Evolutionary conservation across 2,329 filamentous ascomycete genomes (phyloP).

Genomic region (Coniella vitis): DNA sequence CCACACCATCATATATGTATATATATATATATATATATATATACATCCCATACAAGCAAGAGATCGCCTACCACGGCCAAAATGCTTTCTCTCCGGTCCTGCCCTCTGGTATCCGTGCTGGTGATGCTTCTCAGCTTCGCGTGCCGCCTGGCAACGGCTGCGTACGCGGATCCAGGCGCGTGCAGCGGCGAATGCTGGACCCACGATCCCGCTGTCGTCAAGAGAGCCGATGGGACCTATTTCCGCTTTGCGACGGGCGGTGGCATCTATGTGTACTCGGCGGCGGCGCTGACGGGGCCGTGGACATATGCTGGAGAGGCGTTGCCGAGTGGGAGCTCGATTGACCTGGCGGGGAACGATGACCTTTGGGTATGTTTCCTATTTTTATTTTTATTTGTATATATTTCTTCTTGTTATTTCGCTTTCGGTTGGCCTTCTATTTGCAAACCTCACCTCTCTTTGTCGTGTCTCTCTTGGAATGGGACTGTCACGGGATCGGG

Average conservation of each 20-base stretch:
- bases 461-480: too few species aligned
- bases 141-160: constrained; percentile 11
- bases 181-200: constrained; percentile 31
- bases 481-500: too few species aligned
- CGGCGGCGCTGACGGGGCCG: constrained; percentile 26
- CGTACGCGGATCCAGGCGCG: constrained; percentile 26
- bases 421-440: too few species aligned
- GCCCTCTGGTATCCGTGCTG: constrained; percentile 3
- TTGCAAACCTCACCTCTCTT: too few species aligned
- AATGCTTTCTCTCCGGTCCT: constrained; percentile 3
- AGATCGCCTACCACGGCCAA: too few species aligned
- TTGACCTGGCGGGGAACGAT: constrained; percentile 32
- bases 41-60: too few species aligned
- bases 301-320: constrained; percentile 37
- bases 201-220: constrained; percentile 32
- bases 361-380: constrained; percentile 33
- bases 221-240: constrained; percentile 30
- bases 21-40: too few species aligned
- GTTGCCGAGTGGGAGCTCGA: constrained; percentile 31
- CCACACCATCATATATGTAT: too few species aligned
- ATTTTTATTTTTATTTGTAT: not conserved
- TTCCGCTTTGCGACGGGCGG: constrained; percentile 33
- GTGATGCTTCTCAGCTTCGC: constrained; percentile 13
- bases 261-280: constrained; percentile 28
- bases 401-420: not conserved